Percentiles rank a stretch among this genome's conserved stretches.
These are phyloP conservation scores for Glebionis coronaria DNA, from an alignment of 129 eudicot genomes.

Conservation along the genomic window DNA sequence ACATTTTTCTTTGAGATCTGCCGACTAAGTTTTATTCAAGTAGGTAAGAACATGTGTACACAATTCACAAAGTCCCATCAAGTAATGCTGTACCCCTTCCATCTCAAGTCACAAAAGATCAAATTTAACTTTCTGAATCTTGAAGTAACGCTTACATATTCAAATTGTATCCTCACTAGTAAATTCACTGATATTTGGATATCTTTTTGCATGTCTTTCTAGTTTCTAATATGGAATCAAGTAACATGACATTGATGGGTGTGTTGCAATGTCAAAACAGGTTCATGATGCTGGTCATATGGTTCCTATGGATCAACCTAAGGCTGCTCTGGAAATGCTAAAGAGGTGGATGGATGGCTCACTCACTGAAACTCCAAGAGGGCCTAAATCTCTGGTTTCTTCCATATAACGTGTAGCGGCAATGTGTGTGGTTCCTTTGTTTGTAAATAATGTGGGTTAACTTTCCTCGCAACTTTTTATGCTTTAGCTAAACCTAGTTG, in stretches of 20 bases:
- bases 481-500: slow-evolving; percentile 7
- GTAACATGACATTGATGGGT: background rate
- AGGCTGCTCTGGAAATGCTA: slow-evolving; percentile 62
- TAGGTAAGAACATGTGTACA: background rate
- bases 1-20: no score
- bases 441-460: slow-evolving; percentile 13
- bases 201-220: background rate
- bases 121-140: background rate
- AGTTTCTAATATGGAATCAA: background rate
- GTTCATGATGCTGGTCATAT: slow-evolving; percentile 59
- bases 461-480: slow-evolving; percentile 11
- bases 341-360: slow-evolving; percentile 48
- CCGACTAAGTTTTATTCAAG: no score
- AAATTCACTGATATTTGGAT: background rate
- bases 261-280: slow-evolving; percentile 13
- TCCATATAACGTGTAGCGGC: background rate
- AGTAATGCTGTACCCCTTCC: background rate
- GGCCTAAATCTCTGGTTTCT: slow-evolving; percentile 15
- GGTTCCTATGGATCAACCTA: slow-evolving; percentile 84
- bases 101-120: background rate
- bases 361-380: background rate
- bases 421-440: background rate
- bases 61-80: background rate
- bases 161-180: no score
- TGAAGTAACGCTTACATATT: no score